Base-by-base conservation (phyloP, 2,329 filamentous ascomycete genomes). In the Aaosphaeria pasadenensis region DNA sequence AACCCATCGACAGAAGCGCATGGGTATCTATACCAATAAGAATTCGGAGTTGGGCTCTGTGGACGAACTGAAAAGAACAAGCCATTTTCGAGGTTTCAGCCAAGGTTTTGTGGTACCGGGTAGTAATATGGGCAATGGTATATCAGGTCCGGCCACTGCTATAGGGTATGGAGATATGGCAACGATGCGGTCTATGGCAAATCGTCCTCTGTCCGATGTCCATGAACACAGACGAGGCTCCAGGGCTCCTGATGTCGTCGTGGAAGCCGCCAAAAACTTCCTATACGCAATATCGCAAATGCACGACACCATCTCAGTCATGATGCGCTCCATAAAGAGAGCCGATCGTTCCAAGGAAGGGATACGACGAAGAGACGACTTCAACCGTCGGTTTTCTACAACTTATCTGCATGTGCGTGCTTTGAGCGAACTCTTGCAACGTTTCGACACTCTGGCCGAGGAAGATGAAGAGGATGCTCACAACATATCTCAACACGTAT, bases 21-120 rank as follows among this genome's bases (percentile, higher is more conserved):
- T 84, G 77, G 83, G 81, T 28, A 77, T 84, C 43, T 75, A 84
- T 32, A 78, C 76, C 41, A 76, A 77, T 58, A 82, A 83, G 59
- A 76, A 77, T 24, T 77, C 75, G 7, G 81, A 80, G 46, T 66
- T 82, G 42, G 74, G 74, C 30, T 76, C 77, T 2, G 67, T 83
- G 31, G 75, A 81, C 48, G 80, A 83, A 59, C 68, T 72, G 43
- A 70, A 72, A 29, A 70, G 74, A 17, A 78, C 78, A 53, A 75
- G 77, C 44, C 80, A 83, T 64, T 70, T 81, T 49, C 77, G 80
- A 42, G 79, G 78, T 6, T 75, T 81, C 50, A 84, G 80, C 57
- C 77, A 83, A 61, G 79, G 78, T 9, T 82, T 80, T 30, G 72
- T 78, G 7, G 49, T 66, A 42, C 59, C 66, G 29, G 55, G 57